Percentiles rank a stretch among this genome's conserved stretches.
phyloP scores from a whole-genome alignment of 768 basidiomycete species.

The Cystofilobasidium bisporidii region DNA sequence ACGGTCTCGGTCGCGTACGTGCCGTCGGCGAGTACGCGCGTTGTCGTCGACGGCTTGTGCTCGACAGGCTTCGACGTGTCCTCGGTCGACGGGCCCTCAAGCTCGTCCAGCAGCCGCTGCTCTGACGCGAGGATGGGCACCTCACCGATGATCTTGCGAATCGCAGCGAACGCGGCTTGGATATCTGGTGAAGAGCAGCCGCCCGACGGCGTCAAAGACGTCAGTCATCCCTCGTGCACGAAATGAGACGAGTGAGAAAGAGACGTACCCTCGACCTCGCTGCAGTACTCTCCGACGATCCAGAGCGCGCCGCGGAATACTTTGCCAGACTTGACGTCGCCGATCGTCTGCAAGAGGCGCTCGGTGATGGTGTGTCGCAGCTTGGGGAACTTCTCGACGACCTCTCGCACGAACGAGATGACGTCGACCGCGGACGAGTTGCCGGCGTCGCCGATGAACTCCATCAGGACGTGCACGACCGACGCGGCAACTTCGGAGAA shows the following conservation, averaged over 20 bases:
- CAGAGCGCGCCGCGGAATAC: slow-evolving; percentile 93
- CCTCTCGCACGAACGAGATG: slow-evolving; percentile 78
- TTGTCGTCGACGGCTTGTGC: slow-evolving; percentile 49
- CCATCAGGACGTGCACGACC: slow-evolving; percentile 76
- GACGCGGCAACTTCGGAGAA: slow-evolving; percentile 95
- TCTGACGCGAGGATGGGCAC: slow-evolving; percentile 94
- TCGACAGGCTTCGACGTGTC: slow-evolving; percentile 39
- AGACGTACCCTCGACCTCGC: slow-evolving; percentile 45
- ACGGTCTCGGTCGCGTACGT: slow-evolving; percentile 97
- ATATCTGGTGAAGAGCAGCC: slow-evolving; percentile 51
- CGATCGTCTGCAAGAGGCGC: slow-evolving; percentile 68
- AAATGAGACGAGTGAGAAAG: too few relatives aligned
- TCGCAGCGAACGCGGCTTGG: slow-evolving; percentile 59
- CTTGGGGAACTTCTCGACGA: slow-evolving; percentile 92
- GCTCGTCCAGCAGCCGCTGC: slow-evolving; percentile 67
- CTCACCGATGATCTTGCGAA: slow-evolving; percentile 81
- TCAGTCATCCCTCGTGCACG: too few relatives aligned
- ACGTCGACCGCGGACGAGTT: slow-evolving; percentile 94
- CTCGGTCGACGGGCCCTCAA: slow-evolving; percentile 48
- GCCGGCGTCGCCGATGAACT: slow-evolving; percentile 87
- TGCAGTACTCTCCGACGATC: slow-evolving; percentile 95
- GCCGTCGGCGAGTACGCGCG: slow-evolving; percentile 80
- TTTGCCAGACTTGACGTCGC: slow-evolving; percentile 88
- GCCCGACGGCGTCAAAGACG: slow-evolving; percentile 9
- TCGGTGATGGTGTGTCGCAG: slow-evolving; percentile 72